Conservation (phyloP, 345 rosid genomes). For the Eutrema japonicum region DNA sequence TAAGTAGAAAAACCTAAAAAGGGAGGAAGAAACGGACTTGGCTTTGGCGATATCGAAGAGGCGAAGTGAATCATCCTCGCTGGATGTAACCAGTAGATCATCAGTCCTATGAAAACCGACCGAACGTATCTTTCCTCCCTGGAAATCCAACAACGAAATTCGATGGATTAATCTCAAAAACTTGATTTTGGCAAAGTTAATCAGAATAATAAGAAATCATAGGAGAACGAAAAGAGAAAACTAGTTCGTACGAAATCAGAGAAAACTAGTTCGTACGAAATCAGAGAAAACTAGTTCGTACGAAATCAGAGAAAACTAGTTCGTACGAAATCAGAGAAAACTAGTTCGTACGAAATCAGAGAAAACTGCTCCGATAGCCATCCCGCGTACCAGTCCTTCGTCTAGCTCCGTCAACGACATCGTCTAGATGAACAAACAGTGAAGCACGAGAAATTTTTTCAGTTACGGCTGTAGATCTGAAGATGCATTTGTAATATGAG, state of each 20-base stretch:
- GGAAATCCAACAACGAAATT: slow-evolving; percentile 14
- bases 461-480: too few relatives aligned
- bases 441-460: too few relatives aligned
- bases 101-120: slow-evolving; percentile 89
- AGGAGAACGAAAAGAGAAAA: not conserved
- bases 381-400: slow-evolving; percentile 68
- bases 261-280: slow-evolving; percentile 60
- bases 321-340: not conserved
- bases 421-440: too few relatives aligned
- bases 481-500: too few relatives aligned
- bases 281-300: slow-evolving; percentile 39
- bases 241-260: slow-evolving; percentile 70
- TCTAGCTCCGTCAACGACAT: slow-evolving; percentile 66
- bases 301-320: slow-evolving; percentile 91
- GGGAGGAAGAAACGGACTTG: slow-evolving; percentile 54
- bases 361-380: slow-evolving; percentile 92
- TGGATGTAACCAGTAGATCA: slow-evolving; percentile 81
- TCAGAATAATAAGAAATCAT: not conserved
- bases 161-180: not conserved
- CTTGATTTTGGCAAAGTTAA: not conserved
- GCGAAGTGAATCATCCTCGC: slow-evolving; percentile 92
- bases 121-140: slow-evolving; percentile 85
- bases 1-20: slow-evolving; percentile 22
- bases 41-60: slow-evolving; percentile 87
- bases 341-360: slow-evolving; percentile 70